Evolutionary conservation across 768 basidiomycete species (phyloP).

Genomic region (Suillus variegatus): DNA sequence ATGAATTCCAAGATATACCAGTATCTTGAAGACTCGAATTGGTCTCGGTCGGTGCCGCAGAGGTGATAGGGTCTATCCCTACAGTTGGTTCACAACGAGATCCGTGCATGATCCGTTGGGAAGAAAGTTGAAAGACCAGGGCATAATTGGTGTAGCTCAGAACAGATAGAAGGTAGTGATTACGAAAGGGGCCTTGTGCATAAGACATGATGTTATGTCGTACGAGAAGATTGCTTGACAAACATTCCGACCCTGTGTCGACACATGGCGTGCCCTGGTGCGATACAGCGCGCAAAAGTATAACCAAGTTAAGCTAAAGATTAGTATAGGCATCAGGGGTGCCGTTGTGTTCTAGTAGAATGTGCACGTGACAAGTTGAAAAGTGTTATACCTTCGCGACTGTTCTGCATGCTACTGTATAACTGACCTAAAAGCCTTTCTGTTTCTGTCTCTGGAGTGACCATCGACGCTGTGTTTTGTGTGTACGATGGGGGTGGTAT

Average conservation of each 20-base stretch:
- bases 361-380: not conserved
- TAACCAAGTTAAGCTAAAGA: not conserved
- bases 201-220: slow-evolving; percentile 2
- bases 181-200: not conserved
- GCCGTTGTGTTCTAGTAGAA: not conserved
- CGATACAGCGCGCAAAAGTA: not conserved
- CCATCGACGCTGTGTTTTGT: no score
- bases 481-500: no score
- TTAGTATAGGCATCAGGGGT: not conserved
- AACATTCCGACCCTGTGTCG: not conserved
- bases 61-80: not conserved
- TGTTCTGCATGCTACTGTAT: no score
- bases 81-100: not conserved
- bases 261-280: not conserved
- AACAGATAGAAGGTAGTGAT: slow-evolving; percentile 1
- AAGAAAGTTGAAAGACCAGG: not conserved
- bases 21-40: not conserved
- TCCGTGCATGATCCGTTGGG: slow-evolving; percentile 1
- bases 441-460: no score
- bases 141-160: not conserved
- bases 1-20: not conserved
- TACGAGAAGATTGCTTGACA: slow-evolving; percentile 1
- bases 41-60: slow-evolving; percentile 1
- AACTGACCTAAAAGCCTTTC: no score
- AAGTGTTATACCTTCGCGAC: not conserved